Evolutionary conservation across 768 basidiomycete genomes (phyloP).

Genomic region (Kwoniella bestiolae): DNA sequence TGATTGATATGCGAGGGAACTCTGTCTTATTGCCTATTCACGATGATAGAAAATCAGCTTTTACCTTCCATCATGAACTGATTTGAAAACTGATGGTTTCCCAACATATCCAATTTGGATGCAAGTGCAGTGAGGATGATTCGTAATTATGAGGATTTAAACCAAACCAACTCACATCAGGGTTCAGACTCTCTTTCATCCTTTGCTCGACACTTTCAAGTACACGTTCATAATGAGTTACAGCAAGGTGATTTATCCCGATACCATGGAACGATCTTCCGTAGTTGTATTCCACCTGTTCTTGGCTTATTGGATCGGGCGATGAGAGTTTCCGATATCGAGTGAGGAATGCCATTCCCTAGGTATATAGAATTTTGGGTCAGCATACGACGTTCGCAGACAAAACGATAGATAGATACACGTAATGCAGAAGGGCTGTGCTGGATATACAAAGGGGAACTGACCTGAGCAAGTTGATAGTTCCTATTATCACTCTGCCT

Average conservation of each 20-base stretch:
- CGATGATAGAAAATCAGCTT: neutral
- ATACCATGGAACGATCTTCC: constrained; percentile 89
- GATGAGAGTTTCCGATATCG: constrained; percentile 71
- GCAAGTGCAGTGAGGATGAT: neutral
- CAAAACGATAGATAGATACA: too few relatives aligned
- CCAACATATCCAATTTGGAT: neutral
- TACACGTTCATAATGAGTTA: constrained; percentile 79
- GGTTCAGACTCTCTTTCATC: constrained; percentile 45
- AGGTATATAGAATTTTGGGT: too few relatives aligned
- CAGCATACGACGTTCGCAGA: too few relatives aligned
- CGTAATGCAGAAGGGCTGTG: too few relatives aligned
- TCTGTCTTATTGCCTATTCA: constrained; percentile 58
- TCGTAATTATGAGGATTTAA: neutral
- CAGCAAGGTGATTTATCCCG: constrained; percentile 80
- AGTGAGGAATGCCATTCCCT: constrained; percentile 84
- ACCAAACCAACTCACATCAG: constrained; percentile 52
- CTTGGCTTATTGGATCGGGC: constrained; percentile 44
- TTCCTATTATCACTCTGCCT: constrained; percentile 93
- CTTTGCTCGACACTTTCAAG: constrained; percentile 66
- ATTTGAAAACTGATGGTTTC: too few relatives aligned
- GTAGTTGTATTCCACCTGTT: constrained; percentile 91
- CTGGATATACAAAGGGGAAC: constrained; percentile 16
- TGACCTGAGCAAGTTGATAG: constrained; percentile 77
- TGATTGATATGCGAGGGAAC: constrained; percentile 70
- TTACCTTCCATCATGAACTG: neutral